Base-by-base conservation (phyloP, 345 rosid species). In the Nephelium lappaceum region DNA sequence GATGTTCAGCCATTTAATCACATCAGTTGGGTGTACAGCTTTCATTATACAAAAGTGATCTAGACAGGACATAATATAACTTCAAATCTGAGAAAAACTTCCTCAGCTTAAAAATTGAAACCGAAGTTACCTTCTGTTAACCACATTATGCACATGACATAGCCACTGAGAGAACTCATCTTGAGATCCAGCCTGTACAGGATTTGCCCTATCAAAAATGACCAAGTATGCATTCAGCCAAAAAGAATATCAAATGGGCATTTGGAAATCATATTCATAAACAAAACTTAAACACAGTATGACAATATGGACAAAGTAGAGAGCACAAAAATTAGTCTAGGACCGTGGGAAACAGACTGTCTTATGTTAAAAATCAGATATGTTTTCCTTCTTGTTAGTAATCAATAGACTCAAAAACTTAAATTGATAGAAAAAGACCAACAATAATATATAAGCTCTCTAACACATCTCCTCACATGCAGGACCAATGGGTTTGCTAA, bases 91-190 rank as follows among this genome's bases (percentile, higher is more conserved):
- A 21, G 64, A 23, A 47, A 53, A 76, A 61, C 39, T 63, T 57
- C 57, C 3, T 9, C 69, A 45, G 68, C 77, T 7, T 11, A 25
- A 38, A 55, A 15, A 43, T 60, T 11, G n/a, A 51, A 42, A 77
- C 57, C 5, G 1, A 19, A 49, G 41, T 67, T 85, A 93, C 99
- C 99, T 93, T 88, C 98, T 89, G 71, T 94, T 96, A 69, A 96
- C 95, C 62, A 93, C 87, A 82, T 96, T 96, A 84, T 96, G 98
- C 58, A 91, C 91, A 43, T 88, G 91, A 75, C 99, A 96, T 27
- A 96, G 84, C 99, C 99, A 94, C 55, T 83, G 92, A 4, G 99
- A 94, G 84, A 94, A 96, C 67, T 96, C 94, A 45, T 90, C 82
- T 55, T 96, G 99, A 78, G 95, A 92, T 77, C 92, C 91, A 51